Conservation (phyloP, 2,329 filamentous ascomycete genomes). For the Curvularia sp. region DNA sequence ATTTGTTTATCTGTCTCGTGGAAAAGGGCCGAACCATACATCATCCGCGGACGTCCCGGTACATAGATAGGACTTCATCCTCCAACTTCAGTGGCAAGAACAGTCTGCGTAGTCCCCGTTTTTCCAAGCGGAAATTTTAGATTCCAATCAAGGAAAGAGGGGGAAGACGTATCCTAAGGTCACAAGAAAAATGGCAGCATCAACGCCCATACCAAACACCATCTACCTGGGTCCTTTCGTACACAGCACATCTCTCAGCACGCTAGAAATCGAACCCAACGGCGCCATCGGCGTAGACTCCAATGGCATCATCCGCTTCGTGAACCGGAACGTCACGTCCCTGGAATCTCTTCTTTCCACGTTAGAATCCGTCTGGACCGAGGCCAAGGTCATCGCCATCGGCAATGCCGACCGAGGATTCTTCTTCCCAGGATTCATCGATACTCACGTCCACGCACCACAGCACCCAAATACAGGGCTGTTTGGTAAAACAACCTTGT, state of each 20-base stretch:
- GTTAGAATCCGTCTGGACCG: constrained; percentile 45
- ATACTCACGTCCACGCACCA: constrained; percentile 93
- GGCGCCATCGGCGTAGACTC: constrained; percentile 61
- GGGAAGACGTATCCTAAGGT: neutral
- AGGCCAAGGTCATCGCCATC: constrained; percentile 49
- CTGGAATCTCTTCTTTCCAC: constrained; percentile 25
- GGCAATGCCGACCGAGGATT: constrained; percentile 67
- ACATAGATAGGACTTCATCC: neutral
- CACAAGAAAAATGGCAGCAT: constrained; percentile 43
- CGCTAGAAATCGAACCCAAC: constrained; percentile 58
- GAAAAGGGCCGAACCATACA: neutral
- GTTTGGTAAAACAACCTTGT: constrained; percentile 89
- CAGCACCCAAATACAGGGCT: constrained; percentile 95
- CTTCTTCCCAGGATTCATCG: constrained; percentile 86
- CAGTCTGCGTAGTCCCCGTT: neutral
- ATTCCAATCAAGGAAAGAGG: neutral
- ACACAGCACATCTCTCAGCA: constrained; percentile 58
- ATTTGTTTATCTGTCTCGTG: neutral
- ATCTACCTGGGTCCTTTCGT: constrained; percentile 70
- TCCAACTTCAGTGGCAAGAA: constrained; percentile 2
- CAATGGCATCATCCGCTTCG: constrained; percentile 59
- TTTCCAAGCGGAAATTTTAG: neutral
- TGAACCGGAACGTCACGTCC: constrained; percentile 46
- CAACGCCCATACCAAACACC: constrained; percentile 37
- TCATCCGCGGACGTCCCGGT: neutral